Evolutionary conservation across 305 asterid genomes (phyloP), one percentile per base, ranked within the genome.

Genomic region (Euphrasia arctica): DNA sequence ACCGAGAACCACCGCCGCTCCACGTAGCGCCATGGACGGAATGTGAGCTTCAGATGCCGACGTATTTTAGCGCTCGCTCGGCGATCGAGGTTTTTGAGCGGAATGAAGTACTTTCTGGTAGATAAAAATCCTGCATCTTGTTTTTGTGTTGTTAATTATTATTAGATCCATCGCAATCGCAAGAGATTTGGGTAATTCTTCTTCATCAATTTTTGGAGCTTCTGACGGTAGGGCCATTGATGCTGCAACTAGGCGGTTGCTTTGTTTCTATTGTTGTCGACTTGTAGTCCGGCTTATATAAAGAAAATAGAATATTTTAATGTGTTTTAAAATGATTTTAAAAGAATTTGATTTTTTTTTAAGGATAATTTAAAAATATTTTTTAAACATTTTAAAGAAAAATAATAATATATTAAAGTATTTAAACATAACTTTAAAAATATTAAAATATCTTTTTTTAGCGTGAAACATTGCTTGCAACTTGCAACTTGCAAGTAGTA

Each of bases 11-110:
- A 68, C 60, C 64, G 73, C 56, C 58, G 69, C 57, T 67, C 71
- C 50, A 55, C 34, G 52, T 55, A 74, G 74, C 58, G 83, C 84
- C 94, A 90, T 87, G 70, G 82, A 22, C 68, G 66, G 32, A 45
- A 66, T 54, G 66, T 10, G 49, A 63, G 76, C 73, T 50, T 41
- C 49, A 49, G 72, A 34, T 13, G 22, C 18, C 59, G 76, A 73
- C 76, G 79, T 60, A 69, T 54, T 67, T 58, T 67, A 75, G 79
- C 73, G 34, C 72, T 27, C 65, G 14, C 14, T 4, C 50, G 36
- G 75, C 14, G 61, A 69, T 56, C 4, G 66, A 54, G 65, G 64
- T n/a, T 66, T 65, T 64, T 60, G 64, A 71, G 42, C 9, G 2
- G 15, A 60, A 31, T 52, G 45, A 57, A 58, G 42, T 34, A 34